Evolutionary conservation across 169 alveolate genomes (phyloP).

Genomic region (Cryptosporidium tyzzeri): DNA sequence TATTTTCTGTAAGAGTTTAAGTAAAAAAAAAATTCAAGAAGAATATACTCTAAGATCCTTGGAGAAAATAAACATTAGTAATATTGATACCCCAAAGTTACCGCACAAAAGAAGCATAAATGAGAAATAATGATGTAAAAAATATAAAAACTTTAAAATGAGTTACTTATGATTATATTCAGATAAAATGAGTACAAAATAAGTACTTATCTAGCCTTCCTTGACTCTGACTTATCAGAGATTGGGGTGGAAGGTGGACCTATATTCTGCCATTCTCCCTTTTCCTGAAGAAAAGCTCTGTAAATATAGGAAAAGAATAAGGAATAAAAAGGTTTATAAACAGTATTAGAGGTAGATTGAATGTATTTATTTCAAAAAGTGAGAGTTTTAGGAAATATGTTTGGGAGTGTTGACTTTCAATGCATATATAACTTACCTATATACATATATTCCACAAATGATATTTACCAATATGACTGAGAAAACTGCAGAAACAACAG

Average conservation of each 20-base stretch:
- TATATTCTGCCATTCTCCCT: constrained; percentile 71
- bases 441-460: constrained; percentile 49
- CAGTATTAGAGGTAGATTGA: neutral
- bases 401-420: neutral
- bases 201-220: constrained; percentile 25
- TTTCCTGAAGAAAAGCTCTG: constrained; percentile 72
- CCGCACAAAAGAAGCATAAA: constrained; percentile 1
- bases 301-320: neutral
- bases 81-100: constrained; percentile 20
- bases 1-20: neutral
- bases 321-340: neutral
- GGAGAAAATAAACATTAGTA: neutral
- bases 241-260: constrained; percentile 73
- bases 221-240: constrained; percentile 12
- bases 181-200: neutral
- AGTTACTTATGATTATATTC: neutral
- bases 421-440: constrained; percentile 45
- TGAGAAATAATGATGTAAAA: neutral
- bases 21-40: neutral
- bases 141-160: constrained; percentile 4
- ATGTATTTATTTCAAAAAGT: neutral
- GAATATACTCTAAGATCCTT: neutral
- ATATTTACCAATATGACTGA: constrained; percentile 61
- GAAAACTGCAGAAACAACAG: constrained; percentile 54
- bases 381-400: neutral